phyloP scores from a whole-genome alignment of 2,329 filamentous ascomycete genomes.

The Colletotrichum sp. region DNA sequence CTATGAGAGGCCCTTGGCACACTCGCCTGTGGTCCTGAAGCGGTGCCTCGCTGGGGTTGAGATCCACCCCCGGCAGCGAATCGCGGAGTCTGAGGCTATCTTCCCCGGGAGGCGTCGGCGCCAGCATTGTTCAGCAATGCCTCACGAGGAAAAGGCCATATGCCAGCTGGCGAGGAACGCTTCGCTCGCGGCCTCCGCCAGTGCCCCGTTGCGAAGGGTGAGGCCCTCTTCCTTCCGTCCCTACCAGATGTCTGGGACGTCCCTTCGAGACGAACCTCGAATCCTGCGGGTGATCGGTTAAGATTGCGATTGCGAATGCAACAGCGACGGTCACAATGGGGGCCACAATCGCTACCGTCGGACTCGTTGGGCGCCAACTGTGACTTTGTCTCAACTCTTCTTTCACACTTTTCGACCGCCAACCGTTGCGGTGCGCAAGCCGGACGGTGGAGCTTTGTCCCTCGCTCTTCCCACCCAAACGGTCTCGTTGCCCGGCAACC shows the following conservation, averaged over 20 bases:
- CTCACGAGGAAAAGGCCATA: background rate
- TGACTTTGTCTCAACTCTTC: background rate
- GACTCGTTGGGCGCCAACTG: conserved; percentile 1
- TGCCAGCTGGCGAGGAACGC: background rate
- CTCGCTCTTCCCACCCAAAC: background rate
- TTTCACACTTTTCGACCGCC: background rate
- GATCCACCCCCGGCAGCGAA: conserved; percentile 28
- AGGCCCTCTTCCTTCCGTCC: background rate
- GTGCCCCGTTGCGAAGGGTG: background rate
- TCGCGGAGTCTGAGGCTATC: conserved; percentile 24
- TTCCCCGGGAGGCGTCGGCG: background rate
- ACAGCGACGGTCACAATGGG: background rate
- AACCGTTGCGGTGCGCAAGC: background rate
- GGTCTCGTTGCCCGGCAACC: conserved; percentile 21
- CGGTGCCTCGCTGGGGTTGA: conserved; percentile 15
- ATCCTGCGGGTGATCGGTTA: background rate
- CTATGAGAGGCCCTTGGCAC: conserved; percentile 31
- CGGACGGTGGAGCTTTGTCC: background rate
- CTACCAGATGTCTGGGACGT: background rate
- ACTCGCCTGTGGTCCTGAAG: background rate
- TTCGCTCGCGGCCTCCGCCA: background rate
- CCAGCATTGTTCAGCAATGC: background rate
- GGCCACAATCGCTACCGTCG: background rate
- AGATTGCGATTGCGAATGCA: background rate
- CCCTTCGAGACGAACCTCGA: background rate